Evolutionary conservation across 2,329 filamentous ascomycete genomes (phyloP).

Genomic region (Chaetomiaceae sp.): DNA sequence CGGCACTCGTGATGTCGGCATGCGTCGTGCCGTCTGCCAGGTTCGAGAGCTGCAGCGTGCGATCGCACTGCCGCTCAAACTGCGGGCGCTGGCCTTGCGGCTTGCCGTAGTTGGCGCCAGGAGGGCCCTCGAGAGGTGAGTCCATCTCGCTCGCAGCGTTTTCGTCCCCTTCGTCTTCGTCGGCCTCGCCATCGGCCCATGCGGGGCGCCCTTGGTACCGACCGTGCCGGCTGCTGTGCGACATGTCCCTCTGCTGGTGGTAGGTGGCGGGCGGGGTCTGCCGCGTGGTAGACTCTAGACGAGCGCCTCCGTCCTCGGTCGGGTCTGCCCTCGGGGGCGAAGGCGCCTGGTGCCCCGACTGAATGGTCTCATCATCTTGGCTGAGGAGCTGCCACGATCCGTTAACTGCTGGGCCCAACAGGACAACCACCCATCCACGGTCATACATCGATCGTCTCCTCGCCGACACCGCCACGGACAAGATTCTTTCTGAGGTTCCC

Average conservation of each 20-base stretch:
- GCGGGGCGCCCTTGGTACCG: constrained; percentile 12
- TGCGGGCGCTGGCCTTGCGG: constrained; percentile 24
- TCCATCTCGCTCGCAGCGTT: constrained; percentile 16
- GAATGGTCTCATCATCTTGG: constrained; percentile 29
- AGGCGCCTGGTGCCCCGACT: constrained; percentile 9
- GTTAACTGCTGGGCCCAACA: constrained; percentile 6
- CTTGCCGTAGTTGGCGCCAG: constrained; percentile 19
- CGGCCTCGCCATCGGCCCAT: constrained; percentile 22
- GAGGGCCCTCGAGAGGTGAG: constrained; percentile 16
- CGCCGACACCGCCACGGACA: constrained; percentile 43
- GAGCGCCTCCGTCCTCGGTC: constrained; percentile 21
- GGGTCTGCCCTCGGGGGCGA: constrained; percentile 10
- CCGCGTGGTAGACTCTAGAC: constrained; percentile 8
- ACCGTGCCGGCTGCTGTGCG: not conserved
- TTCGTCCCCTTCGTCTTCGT: constrained; percentile 21
- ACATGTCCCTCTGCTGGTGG: not conserved
- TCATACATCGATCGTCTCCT: constrained; percentile 45
- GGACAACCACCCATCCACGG: not conserved
- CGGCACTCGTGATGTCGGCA: constrained; percentile 57
- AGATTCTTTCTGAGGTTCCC: constrained; percentile 48
- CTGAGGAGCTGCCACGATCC: constrained; percentile 26
- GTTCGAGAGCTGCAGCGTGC: constrained; percentile 60
- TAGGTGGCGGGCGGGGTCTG: not conserved
- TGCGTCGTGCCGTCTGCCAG: constrained; percentile 60
- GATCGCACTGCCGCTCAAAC: constrained; percentile 38